Percentiles rank a stretch among this genome's conserved stretches.
phyloP scores from a whole-genome alignment of 345 rosid species.

The Murraya koenigii region DNA sequence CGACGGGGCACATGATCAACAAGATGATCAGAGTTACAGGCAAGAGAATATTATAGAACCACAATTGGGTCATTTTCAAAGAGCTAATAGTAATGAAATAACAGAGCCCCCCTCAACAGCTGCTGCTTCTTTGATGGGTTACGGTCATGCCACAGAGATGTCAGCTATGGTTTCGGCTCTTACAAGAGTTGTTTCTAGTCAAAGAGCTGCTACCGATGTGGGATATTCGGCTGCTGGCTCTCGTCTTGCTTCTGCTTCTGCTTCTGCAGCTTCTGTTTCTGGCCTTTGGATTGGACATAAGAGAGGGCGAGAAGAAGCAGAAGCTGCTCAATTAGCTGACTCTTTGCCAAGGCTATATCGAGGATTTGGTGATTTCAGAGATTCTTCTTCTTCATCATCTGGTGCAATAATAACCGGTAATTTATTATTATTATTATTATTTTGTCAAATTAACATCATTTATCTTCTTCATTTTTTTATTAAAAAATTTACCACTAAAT shows the following conservation, averaged over 20 bases:
- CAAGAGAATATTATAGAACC: slow-evolving; percentile 3
- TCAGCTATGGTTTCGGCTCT: slow-evolving; percentile 75
- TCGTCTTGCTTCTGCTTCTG: slow-evolving; percentile 19
- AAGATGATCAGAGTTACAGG: slow-evolving; percentile 11
- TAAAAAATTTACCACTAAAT: neutral
- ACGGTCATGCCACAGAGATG: slow-evolving; percentile 47
- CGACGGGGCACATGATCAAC: slow-evolving; percentile 13
- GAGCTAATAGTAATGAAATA: neutral
- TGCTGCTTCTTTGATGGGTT: slow-evolving; percentile 13
- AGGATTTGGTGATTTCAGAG: slow-evolving; percentile 21
- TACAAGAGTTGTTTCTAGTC: slow-evolving; percentile 59
- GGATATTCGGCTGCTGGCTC: neutral
- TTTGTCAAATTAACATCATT: neutral
- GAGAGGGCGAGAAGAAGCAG: slow-evolving; percentile 36
- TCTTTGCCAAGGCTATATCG: slow-evolving; percentile 30
- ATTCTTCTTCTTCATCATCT: slow-evolving; percentile 34
- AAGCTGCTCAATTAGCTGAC: slow-evolving; percentile 21
- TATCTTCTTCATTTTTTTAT: neutral
- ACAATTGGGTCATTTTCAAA: slow-evolving; percentile 14
- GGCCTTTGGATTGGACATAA: slow-evolving; percentile 35
- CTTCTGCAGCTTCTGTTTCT: slow-evolving; percentile 26
- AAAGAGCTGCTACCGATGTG: neutral
- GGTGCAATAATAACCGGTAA: slow-evolving; percentile 29
- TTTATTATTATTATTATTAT: slow-evolving; percentile 1
- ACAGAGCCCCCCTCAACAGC: neutral